A percentile compares a stretch with the other conserved stretches of the same genome.
These are phyloP conservation scores for Lupinus albus DNA, from an alignment of 306 rosid species.

Conservation along the genomic window DNA sequence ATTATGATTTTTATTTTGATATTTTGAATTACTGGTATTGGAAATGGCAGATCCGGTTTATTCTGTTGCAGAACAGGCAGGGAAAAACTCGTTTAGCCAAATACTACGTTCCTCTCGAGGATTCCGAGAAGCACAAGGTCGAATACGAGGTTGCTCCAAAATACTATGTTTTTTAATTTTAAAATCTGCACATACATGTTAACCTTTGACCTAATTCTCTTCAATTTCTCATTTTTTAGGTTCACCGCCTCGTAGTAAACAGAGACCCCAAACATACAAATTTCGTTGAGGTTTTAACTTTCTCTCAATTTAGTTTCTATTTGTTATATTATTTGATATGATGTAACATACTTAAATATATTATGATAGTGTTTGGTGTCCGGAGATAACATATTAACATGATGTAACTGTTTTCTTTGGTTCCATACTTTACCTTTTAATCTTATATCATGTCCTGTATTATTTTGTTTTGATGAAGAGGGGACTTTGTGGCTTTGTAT, in stretches of 20 bases:
- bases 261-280: slow-evolving; percentile 96
- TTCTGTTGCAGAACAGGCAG: slow-evolving; percentile 87
- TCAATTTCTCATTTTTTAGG: slow-evolving; percentile 50
- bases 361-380: too few relatives aligned
- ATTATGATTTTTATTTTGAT: background rate
- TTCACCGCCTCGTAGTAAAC: slow-evolving; percentile 95
- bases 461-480: background rate
- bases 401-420: too few relatives aligned
- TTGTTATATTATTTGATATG: background rate
- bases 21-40: background rate
- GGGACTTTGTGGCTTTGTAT: background rate
- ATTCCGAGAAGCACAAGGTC: slow-evolving; percentile 94
- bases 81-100: slow-evolving; percentile 93
- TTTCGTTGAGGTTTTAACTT: slow-evolving; percentile 76
- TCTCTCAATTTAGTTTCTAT: background rate
- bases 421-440: too few relatives aligned
- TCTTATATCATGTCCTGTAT: too few relatives aligned
- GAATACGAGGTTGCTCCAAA: slow-evolving; percentile 79
- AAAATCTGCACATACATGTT: background rate
- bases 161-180: background rate
- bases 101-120: slow-evolving; percentile 96
- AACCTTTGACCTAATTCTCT: slow-evolving; percentile 29
- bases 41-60: slow-evolving; percentile 87
- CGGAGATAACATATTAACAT: too few relatives aligned
- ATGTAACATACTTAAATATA: too few relatives aligned